Conservation (phyloP, 169 alveolate genomes). For the Plasmodium vivax region DNA sequence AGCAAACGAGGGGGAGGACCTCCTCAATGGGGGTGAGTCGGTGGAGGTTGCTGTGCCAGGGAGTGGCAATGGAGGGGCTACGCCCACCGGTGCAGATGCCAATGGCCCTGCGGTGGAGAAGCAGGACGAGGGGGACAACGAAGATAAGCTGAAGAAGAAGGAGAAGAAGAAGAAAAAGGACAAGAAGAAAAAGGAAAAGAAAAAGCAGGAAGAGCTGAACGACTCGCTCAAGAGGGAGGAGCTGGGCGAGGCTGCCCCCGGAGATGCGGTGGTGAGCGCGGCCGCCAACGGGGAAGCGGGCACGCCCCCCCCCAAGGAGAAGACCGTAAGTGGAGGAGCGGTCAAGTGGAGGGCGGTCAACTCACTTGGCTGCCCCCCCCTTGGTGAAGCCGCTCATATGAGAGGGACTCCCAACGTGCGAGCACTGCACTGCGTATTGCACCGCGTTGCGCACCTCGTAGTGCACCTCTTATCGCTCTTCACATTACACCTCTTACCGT, state of each 20-base stretch:
- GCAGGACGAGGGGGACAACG: background rate
- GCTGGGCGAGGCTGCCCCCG: background rate
- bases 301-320: background rate
- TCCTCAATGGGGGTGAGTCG: background rate
- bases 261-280: background rate
- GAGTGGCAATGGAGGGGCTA: background rate
- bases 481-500: background rate
- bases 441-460: background rate
- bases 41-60: background rate
- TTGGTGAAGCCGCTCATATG: background rate
- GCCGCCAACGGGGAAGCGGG: background rate
- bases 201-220: background rate
- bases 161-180: slow-evolving; percentile 20
- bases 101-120: background rate
- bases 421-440: background rate
- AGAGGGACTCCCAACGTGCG: background rate
- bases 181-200: background rate
- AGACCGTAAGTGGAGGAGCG: background rate
- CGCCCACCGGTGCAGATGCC: background rate
- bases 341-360: background rate
- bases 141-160: slow-evolving; percentile 32
- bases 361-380: background rate
- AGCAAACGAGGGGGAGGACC: background rate
- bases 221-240: slow-evolving; percentile 6
- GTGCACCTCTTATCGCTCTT: background rate